phyloP scores from a whole-genome alignment of 768 basidiomycete genomes.

The Kwoniella pini region DNA sequence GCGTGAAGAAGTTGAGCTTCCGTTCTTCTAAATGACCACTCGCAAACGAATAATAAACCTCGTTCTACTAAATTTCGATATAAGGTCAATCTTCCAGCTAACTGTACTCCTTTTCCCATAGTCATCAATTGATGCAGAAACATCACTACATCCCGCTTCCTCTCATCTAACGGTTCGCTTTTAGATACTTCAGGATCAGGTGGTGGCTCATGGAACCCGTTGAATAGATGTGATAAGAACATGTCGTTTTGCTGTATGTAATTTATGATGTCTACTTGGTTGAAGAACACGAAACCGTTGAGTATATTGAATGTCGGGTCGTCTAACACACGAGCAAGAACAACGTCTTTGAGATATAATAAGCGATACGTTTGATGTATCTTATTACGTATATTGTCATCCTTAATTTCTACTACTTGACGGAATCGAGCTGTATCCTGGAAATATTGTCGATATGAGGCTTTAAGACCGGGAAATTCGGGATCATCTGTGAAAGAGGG shows the following conservation, averaged over 20 bases:
- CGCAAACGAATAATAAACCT: constrained; percentile 84
- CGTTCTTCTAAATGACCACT: constrained; percentile 79
- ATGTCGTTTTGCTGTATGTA: constrained; percentile 76
- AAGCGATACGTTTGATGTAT: constrained; percentile 97
- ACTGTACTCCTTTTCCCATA: constrained; percentile 96
- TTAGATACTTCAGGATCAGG: neutral
- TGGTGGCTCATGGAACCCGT: constrained; percentile 40
- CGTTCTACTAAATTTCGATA: constrained; percentile 86
- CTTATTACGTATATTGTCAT: constrained; percentile 73
- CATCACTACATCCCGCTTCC: constrained; percentile 71
- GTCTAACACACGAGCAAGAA: constrained; percentile 89
- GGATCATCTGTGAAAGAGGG: constrained; percentile 73
- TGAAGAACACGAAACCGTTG: constrained; percentile 96
- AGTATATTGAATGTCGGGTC: constrained; percentile 96
- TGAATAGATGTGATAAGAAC: constrained; percentile 77
- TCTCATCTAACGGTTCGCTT: constrained; percentile 59
- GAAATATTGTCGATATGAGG: constrained; percentile 93
- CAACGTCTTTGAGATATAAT: constrained; percentile 96
- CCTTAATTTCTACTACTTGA: constrained; percentile 81
- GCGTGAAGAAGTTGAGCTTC: constrained; percentile 70
- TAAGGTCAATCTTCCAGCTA: constrained; percentile 77
- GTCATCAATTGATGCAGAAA: constrained; percentile 88
- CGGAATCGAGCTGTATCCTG: constrained; percentile 79
- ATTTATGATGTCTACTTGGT: constrained; percentile 95
- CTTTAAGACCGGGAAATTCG: constrained; percentile 94